These are phyloP conservation scores for Stentor coeruleus DNA, from an alignment of 73 alveolate genomes.

Conservation along the genomic window DNA sequence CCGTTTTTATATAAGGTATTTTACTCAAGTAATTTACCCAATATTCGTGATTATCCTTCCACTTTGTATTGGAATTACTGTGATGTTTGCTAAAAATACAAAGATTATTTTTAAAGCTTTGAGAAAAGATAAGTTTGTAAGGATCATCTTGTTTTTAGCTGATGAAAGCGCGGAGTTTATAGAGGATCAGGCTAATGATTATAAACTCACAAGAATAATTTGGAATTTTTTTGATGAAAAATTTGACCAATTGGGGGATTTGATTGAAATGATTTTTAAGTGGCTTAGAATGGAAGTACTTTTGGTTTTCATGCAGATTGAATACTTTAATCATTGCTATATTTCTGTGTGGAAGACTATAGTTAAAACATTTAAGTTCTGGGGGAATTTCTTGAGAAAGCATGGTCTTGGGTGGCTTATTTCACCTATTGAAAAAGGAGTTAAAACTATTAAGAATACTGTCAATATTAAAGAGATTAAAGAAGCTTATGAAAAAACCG, in stretches of 20 bases:
- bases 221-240: not conserved
- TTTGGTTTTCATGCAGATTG: slow-evolving; percentile 22
- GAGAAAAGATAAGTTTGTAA: not conserved
- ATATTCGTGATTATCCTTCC: not conserved
- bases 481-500: not conserved
- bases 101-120: not conserved
- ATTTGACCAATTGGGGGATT: not conserved
- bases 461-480: not conserved
- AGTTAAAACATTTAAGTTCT: not conserved
- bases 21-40: slow-evolving; percentile 1
- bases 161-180: not conserved
- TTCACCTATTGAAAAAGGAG: not conserved
- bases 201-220: not conserved
- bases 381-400: not conserved
- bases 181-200: not conserved
- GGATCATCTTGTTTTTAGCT: not conserved
- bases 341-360: not conserved
- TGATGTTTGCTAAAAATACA: not conserved
- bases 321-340: not conserved
- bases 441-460: slow-evolving; percentile 3
- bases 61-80: not conserved
- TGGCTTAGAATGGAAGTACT: slow-evolving; percentile 15
- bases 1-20: not conserved
- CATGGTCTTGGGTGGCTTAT: not conserved
- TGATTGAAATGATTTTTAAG: not conserved